Evolutionary conservation across 768 basidiomycete species (phyloP), one percentile per base, ranked within the genome.

Genomic region (Vishniacozyma victoriae): DNA sequence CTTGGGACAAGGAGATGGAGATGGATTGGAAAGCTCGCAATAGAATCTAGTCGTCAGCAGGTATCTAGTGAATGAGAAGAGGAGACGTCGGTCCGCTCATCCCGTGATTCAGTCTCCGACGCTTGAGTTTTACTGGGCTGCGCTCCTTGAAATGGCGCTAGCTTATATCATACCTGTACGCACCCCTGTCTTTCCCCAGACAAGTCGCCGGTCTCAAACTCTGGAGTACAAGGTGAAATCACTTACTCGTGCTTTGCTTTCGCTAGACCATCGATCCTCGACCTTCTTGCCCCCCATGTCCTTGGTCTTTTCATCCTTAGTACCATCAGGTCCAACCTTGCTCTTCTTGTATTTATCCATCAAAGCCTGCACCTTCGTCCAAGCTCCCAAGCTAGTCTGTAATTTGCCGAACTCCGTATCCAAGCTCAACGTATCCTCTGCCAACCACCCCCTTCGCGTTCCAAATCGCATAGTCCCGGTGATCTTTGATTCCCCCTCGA

Each of bases 1-100:
- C 25, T 13, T 50, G 44, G 4, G 35, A 35, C 33, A 67, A 26
- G 7, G 50, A 45, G 27, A 64, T 27, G 15, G 60, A 37, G 2
- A 55, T 60, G 7, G 48, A 50, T 31, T 55, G 52, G 23, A 67
- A 36, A 5, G 65, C 61, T 13, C 65, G 62, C 11, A 67, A 58
- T 7, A 62, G 38, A 22, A 57, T 57, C 61, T 66, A 37, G 15
- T 0, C 5, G 22, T 44, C 27, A 49, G 48, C 45, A 23, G 35
- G 25, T 5, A 37, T 18, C 19, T 35, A n/a, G n/a, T n/a, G n/a
- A n/a, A n/a, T n/a, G n/a, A n/a, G n/a, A n/a, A n/a, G n/a, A n/a
- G n/a, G n/a, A n/a, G n/a, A n/a, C n/a, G n/a, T n/a, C n/a, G n/a
- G n/a, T n/a, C n/a, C n/a, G n/a, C n/a, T n/a, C n/a, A n/a, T n/a